Percentiles rank a stretch among this genome's conserved stretches.
Evolutionary conservation across 164 flowering plant genomes (phyloP).

Genomic region (Houttuynia cordata): DNA sequence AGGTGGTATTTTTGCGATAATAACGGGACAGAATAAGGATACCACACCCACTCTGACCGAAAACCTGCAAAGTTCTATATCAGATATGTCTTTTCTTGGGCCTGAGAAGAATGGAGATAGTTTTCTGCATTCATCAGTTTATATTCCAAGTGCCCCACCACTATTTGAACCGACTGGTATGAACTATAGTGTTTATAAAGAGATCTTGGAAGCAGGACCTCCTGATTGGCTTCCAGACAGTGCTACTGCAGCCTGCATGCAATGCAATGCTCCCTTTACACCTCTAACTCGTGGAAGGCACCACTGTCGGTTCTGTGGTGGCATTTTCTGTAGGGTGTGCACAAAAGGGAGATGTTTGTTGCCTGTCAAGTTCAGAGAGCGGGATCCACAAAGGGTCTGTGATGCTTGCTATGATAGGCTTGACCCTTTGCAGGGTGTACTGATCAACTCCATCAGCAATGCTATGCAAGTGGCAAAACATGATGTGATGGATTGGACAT

Average conservation of each 20-base stretch:
- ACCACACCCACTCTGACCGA: slow-evolving; percentile 2
- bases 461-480: slow-evolving; percentile 81
- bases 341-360: slow-evolving; percentile 81
- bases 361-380: slow-evolving; percentile 82
- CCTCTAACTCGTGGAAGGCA: slow-evolving; percentile 87
- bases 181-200: slow-evolving; percentile 49
- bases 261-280: slow-evolving; percentile 71
- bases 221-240: slow-evolving; percentile 97
- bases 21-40: slow-evolving; percentile 54
- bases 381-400: slow-evolving; percentile 91
- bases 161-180: slow-evolving; percentile 49
- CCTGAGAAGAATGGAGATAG: slow-evolving; percentile 80
- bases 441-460: slow-evolving; percentile 72
- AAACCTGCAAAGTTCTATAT: slow-evolving; percentile 15
- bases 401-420: slow-evolving; percentile 88
- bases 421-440: slow-evolving; percentile 69
- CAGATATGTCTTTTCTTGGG: slow-evolving; percentile 63
- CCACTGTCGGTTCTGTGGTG: slow-evolving; percentile 98
- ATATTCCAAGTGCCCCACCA: slow-evolving; percentile 96
- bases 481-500: slow-evolving; percentile 89
- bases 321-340: slow-evolving; percentile 72
- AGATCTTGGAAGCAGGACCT: slow-evolving; percentile 77
- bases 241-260: slow-evolving; percentile 60
- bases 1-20: slow-evolving; percentile 64
- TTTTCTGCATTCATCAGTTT: slow-evolving; percentile 60